Evolutionary conservation across 371 early-diverging fungal species (phyloP), one percentile per base, ranked within the genome.

Genomic region (Dichotomocladium elegans): DNA sequence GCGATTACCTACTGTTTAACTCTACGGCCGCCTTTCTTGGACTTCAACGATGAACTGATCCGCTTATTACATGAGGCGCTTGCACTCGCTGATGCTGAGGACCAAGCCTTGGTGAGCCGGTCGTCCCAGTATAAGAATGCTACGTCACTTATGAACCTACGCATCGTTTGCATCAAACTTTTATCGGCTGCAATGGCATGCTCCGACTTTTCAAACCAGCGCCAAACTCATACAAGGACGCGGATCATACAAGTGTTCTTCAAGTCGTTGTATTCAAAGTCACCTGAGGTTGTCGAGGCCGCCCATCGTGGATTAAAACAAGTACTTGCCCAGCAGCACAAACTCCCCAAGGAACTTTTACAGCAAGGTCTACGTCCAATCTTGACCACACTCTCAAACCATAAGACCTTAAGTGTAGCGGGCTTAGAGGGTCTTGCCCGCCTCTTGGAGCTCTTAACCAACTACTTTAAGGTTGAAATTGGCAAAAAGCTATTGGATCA

Each of bases 401-500:
- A 90, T 77, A 95, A 91, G 64, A 83, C 89, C 8, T 71, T 99
- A 40, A 94, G 93, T 3, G 94, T 98, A 2, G 77, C 92, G 12
- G 93, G 91, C 25, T 69, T 99, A 8, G 96, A 97, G 46, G 98
- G 98, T 0, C 68, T 99, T 26, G 96, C 95, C 0, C 82, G 97
- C 5, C 77, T 99, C 19, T 66, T 99, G 34, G 91, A 96, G 63
- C 80, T 99, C 0, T 63, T 99, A 57, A 93, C 94, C 26, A 94
- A 90, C 65, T 99, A 98, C 63, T 99, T 99, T 71, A 99, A 98
- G 66, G 94, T 93, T 10, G 98, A 99, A 59, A 96, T 99, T 30
- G 99, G 99, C 24, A 88, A 87, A 52, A 97, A 98, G 77, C 75
- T 99, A n/a, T 57, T 99, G 47, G 99, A 99, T 59, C 96, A 99